A percentile compares a stretch with the other conserved stretches of the same genome.
These are phyloP conservation scores for Xerocomellus chrysenteron DNA, from an alignment of 768 basidiomycete species.

Conservation along the genomic window DNA sequence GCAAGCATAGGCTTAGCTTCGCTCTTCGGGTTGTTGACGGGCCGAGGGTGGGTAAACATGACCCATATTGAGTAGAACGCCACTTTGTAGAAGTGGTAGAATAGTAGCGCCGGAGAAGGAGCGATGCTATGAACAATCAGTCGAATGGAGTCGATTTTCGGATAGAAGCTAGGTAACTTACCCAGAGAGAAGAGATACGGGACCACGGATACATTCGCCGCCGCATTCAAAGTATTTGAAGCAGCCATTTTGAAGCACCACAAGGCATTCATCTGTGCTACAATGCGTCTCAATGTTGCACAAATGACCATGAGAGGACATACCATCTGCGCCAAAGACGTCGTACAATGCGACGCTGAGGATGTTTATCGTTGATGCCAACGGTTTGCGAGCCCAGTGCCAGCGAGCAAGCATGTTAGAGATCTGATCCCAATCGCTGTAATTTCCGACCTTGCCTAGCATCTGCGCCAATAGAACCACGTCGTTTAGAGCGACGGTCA, in stretches of 20 bases:
- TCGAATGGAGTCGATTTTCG: background rate
- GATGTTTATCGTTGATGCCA: constrained; percentile 87
- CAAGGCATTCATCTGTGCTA: constrained; percentile 57
- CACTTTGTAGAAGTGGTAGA: constrained; percentile 92
- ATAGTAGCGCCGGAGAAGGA: constrained; percentile 76
- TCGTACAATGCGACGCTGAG: constrained; percentile 92
- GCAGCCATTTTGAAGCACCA: constrained; percentile 75
- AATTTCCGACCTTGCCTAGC: constrained; percentile 45
- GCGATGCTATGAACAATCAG: constrained; percentile 51
- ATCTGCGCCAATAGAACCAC: constrained; percentile 70
- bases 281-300: background rate
- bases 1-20: constrained; percentile 40
- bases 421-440: constrained; percentile 52
- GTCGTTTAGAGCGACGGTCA: constrained; percentile 94
- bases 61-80: constrained; percentile 94
- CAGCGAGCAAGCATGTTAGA: constrained; percentile 59
- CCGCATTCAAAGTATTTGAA: constrained; percentile 97
- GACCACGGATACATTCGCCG: constrained; percentile 84
- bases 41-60: constrained; percentile 67
- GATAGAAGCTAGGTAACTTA: constrained; percentile 37
- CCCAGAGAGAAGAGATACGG: constrained; percentile 89
- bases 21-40: constrained; percentile 3
- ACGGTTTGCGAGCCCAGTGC: constrained; percentile 85
- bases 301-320: constrained; percentile 29
- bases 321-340: constrained; percentile 90